phyloP scores from a whole-genome alignment of 768 basidiomycete genomes.

The Macrolepiota dolichaula region DNA sequence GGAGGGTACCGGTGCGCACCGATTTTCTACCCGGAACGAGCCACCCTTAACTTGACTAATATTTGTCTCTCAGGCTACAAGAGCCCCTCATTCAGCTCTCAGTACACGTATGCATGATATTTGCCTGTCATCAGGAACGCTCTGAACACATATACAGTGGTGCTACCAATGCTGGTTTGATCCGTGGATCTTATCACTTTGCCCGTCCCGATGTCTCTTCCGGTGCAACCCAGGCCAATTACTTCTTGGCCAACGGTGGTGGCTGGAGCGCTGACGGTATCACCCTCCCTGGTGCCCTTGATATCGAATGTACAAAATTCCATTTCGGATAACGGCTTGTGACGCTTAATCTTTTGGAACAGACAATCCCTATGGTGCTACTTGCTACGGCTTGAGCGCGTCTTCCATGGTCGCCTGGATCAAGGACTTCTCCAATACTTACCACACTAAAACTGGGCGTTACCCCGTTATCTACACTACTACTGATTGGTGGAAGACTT shows the following conservation, averaged over 20 bases:
- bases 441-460: slow-evolving; percentile 43
- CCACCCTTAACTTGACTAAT: neutral
- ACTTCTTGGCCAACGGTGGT: slow-evolving; percentile 58
- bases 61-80: slow-evolving; percentile 26
- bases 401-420: slow-evolving; percentile 62
- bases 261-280: slow-evolving; percentile 53
- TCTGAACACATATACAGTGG: slow-evolving; percentile 34
- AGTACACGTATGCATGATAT: slow-evolving; percentile 17
- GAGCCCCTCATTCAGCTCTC: slow-evolving; percentile 39
- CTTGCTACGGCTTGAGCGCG: slow-evolving; percentile 52
- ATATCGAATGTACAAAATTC: slow-evolving; percentile 51
- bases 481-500: slow-evolving; percentile 65
- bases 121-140: neutral
- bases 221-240: slow-evolving; percentile 58
- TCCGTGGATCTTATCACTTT: slow-evolving; percentile 60
- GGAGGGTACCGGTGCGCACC: slow-evolving; percentile 46
- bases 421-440: slow-evolving; percentile 57
- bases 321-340: neutral
- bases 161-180: slow-evolving; percentile 51
- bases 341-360: neutral
- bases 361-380: slow-evolving; percentile 51
- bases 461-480: slow-evolving; percentile 46
- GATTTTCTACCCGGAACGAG: neutral
- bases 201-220: slow-evolving; percentile 51
- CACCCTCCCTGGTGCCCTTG: slow-evolving; percentile 63